These are phyloP conservation scores for Eragrostis tef DNA, from an alignment of 202 grass and related monocot genomes.

Conservation along the genomic window DNA sequence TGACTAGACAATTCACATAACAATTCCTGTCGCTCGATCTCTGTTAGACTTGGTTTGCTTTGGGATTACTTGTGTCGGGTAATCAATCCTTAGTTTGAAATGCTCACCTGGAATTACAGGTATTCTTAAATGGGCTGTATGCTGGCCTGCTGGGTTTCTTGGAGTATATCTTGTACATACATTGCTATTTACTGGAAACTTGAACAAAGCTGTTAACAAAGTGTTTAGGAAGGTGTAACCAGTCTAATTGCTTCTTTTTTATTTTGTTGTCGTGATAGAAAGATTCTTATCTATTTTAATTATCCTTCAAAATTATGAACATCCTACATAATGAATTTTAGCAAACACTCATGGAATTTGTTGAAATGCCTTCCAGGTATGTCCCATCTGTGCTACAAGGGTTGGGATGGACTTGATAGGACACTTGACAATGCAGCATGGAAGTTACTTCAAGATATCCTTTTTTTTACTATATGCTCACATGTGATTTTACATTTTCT, in stretches of 20 bases:
- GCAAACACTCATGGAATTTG: conserved; percentile 38
- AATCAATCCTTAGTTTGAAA: not conserved
- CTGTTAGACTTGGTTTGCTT: not conserved
- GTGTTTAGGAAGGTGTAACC: not conserved
- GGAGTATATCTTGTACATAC: not conserved
- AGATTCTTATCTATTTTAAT: not conserved
- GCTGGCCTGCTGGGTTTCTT: conserved; percentile 1
- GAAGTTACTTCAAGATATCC: conserved; percentile 95
- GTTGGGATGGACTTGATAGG: conserved; percentile 83
- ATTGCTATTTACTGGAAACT: not conserved
- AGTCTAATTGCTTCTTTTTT: conserved; percentile 5
- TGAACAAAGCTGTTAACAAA: not conserved
- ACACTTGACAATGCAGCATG: conserved; percentile 83
- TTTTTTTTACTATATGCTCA: conserved; percentile 47
- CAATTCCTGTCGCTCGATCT: conserved; percentile 3
- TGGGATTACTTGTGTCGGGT: not conserved
- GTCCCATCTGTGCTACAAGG: conserved; percentile 75
- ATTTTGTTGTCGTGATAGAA: conserved; percentile 16
- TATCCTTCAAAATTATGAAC: not conserved
- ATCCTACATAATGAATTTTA: conserved; percentile 9
- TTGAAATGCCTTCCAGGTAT: conserved; percentile 69
- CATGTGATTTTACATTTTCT: conserved; percentile 32
- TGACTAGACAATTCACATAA: not conserved
- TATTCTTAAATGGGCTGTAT: not conserved
- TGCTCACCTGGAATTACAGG: not conserved